Conservation (phyloP, 306 rosid species). For the Urtica urens region DNA sequence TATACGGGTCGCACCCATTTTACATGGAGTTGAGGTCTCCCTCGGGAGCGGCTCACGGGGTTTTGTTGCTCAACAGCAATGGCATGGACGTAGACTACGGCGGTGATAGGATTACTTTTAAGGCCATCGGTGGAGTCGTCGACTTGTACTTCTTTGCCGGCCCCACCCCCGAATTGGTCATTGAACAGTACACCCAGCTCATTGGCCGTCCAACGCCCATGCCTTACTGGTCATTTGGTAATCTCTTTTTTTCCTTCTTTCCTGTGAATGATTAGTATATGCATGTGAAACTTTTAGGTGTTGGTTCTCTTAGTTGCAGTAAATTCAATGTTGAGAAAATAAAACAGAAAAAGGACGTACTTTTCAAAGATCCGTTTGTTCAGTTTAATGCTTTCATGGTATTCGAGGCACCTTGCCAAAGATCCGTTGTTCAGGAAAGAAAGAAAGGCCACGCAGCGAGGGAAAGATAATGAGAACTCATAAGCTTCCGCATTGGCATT, state of each 20-base stretch:
- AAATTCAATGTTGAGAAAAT: no score
- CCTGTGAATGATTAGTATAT: no score
- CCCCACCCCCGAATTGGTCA: slow-evolving; percentile 49
- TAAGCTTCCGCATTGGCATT: no score
- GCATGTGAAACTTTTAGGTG: no score
- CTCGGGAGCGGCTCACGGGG: slow-evolving; percentile 66
- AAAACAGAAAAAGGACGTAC: no score
- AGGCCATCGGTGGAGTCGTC: slow-evolving; percentile 63
- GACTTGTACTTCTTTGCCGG: slow-evolving; percentile 69
- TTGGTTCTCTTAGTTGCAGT: no score
- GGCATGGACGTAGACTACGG: slow-evolving; percentile 64
- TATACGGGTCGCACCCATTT: slow-evolving; percentile 83
- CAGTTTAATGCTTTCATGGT: no score
- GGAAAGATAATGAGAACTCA: background rate
- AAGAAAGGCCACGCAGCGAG: no score
- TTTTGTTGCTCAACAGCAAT: slow-evolving; percentile 55
- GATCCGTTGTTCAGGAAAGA: no score
- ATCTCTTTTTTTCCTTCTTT: no score
- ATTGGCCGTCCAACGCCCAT: slow-evolving; percentile 73
- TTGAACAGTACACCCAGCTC: slow-evolving; percentile 67
- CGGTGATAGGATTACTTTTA: slow-evolving; percentile 54
- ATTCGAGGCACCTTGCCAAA: no score
- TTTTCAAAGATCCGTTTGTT: no score
- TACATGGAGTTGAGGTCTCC: slow-evolving; percentile 58
- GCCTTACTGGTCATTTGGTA: slow-evolving; percentile 96